phyloP scores from a whole-genome alignment of 352 stramenopile genomes.

The Pythium graminicola region DNA sequence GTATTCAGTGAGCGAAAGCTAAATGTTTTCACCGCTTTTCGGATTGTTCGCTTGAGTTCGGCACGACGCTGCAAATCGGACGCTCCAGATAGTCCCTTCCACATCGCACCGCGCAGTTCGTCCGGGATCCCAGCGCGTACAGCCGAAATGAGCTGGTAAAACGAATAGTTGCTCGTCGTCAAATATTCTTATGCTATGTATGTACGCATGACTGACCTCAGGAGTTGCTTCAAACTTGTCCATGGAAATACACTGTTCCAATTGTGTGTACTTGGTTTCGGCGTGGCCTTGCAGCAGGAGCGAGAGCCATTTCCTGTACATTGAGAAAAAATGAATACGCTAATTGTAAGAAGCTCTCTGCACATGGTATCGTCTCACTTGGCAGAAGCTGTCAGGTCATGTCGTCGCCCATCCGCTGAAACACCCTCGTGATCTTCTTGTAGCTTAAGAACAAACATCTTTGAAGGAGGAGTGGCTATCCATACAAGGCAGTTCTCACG shows the following conservation, averaged over 20 bases:
- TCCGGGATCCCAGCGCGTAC: slow-evolving; percentile 70
- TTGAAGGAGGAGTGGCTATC: slow-evolving; percentile 77
- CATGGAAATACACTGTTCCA: slow-evolving; percentile 65
- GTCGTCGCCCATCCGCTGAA: slow-evolving; percentile 16
- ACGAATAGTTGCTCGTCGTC: background rate
- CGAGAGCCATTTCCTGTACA: slow-evolving; percentile 54
- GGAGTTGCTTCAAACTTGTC: slow-evolving; percentile 53
- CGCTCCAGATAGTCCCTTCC: slow-evolving; percentile 70
- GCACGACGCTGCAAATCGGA: slow-evolving; percentile 47
- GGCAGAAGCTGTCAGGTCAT: slow-evolving; percentile 52
- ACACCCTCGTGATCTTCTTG: slow-evolving; percentile 54
- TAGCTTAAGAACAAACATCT: slow-evolving; percentile 79
- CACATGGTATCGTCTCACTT: slow-evolving; percentile 27
- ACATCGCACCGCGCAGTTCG: slow-evolving; percentile 63
- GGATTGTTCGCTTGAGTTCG: slow-evolving; percentile 51
- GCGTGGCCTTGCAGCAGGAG: slow-evolving; percentile 68
- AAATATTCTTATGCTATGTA: background rate
- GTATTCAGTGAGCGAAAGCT: slow-evolving; percentile 24
- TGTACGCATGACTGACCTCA: slow-evolving; percentile 33
- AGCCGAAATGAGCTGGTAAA: slow-evolving; percentile 56
- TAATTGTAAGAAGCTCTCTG: background rate
- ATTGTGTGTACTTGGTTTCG: slow-evolving; percentile 75
- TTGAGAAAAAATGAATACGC: background rate
- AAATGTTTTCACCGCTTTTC: slow-evolving; percentile 42
- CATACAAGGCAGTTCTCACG: slow-evolving; percentile 66